Percentiles rank a stretch among this genome's conserved stretches.
Conservation (phyloP, 2,329 filamentous ascomycete species). For the Fusarium fujikuroi region DNA sequence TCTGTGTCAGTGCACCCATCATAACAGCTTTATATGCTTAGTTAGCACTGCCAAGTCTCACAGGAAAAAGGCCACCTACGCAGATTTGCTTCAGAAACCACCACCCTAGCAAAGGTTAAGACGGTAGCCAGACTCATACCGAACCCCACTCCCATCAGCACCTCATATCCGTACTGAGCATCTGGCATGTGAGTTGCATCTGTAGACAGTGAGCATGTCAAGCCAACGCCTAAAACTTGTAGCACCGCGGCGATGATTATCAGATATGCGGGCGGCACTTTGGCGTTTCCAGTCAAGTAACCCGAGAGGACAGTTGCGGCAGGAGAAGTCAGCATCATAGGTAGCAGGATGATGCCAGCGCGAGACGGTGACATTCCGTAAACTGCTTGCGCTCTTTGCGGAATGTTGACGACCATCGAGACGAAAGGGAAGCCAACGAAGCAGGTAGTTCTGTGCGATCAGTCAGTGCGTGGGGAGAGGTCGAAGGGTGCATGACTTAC, state of each 20-base stretch:
- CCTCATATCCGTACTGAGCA: constrained; percentile 7
- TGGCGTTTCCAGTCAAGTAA: neutral
- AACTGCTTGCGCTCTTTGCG: constrained; percentile 1
- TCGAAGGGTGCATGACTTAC: neutral
- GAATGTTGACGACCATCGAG: constrained; percentile 9
- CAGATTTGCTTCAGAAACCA: neutral
- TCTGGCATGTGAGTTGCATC: neutral
- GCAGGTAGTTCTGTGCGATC: neutral
- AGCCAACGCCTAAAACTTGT: neutral
- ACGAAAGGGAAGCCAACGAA: constrained; percentile 8
- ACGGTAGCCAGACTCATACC: neutral
- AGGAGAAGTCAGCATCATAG: constrained; percentile 5
- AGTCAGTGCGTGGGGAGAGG: neutral
- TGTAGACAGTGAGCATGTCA: neutral
- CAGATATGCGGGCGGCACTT: neutral
- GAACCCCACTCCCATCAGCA: neutral
- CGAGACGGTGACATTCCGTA: neutral
- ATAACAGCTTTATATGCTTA: neutral
- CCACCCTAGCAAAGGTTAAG: neutral
- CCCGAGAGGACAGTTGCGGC: neutral
- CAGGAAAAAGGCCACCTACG: accelerated
- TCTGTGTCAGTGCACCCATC: constrained; percentile 5
- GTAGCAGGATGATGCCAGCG: neutral
- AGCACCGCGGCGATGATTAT: neutral
- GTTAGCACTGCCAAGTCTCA: accelerated